phyloP scores from a whole-genome alignment of 2,329 filamentous ascomycete species.

The Aspergillus hortae region DNA sequence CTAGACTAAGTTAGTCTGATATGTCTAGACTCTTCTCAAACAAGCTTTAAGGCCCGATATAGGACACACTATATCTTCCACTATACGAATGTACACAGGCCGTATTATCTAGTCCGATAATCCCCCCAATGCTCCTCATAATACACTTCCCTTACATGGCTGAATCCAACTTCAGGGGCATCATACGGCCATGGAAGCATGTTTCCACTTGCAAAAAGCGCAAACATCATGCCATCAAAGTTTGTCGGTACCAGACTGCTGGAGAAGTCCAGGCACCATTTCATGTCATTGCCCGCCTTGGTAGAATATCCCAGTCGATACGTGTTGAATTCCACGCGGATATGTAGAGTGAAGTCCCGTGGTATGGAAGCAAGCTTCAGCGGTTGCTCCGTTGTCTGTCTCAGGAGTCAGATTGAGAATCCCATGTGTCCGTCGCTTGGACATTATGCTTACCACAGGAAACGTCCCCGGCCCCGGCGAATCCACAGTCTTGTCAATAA shows the following conservation, averaged over 20 bases:
- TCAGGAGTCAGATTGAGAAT: background rate
- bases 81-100: no score
- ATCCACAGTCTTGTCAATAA: background rate
- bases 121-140: slow-evolving; percentile 1
- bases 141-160: background rate
- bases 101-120: background rate
- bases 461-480: background rate
- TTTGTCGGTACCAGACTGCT: background rate
- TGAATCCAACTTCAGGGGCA: slow-evolving; percentile 3
- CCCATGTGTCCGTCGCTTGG: background rate
- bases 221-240: slow-evolving; percentile 3
- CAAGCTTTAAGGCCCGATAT: no score
- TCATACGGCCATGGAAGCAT: slow-evolving; percentile 3
- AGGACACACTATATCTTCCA: no score
- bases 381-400: background rate
- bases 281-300: background rate
- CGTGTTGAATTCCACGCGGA: background rate
- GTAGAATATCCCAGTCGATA: background rate
- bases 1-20: no score
- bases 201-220: slow-evolving; percentile 6
- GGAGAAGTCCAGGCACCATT: background rate
- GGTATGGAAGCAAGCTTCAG: background rate
- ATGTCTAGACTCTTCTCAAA: no score
- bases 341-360: background rate
- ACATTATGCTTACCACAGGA: background rate